A percentile compares a stretch with the other conserved stretches of the same genome.
Conservation (phyloP, 2,329 filamentous ascomycete species). For the Parastagonospora nodorum region DNA sequence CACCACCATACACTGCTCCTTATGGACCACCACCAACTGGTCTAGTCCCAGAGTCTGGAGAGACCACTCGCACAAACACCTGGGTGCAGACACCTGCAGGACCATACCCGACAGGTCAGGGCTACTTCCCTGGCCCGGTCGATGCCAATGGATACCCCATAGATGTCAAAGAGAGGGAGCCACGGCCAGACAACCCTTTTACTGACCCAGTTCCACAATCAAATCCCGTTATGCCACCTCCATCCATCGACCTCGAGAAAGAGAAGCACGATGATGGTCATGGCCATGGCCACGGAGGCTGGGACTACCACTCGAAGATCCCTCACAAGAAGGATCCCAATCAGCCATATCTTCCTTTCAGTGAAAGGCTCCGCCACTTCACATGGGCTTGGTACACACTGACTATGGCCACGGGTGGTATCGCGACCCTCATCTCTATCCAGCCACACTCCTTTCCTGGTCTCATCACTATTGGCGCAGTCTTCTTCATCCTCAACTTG, state of each 20-base stretch:
- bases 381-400: constrained; percentile 56
- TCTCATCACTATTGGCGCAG: constrained; percentile 56
- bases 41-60: constrained; percentile 20
- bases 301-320: constrained; percentile 32
- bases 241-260: constrained; percentile 37
- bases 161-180: constrained; percentile 29
- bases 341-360: constrained; percentile 36
- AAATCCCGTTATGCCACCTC: constrained; percentile 19
- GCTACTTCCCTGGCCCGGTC: constrained; percentile 27
- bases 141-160: constrained; percentile 33
- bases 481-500: constrained; percentile 58
- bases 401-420: constrained; percentile 56
- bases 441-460: constrained; percentile 55
- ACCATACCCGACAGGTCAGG: constrained; percentile 22
- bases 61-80: constrained; percentile 34
- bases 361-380: constrained; percentile 45
- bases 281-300: constrained; percentile 19
- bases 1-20: constrained; percentile 2
- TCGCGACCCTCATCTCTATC: constrained; percentile 51
- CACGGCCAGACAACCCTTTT: constrained; percentile 24
- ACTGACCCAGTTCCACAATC: constrained; percentile 17
- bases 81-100: constrained; percentile 34
- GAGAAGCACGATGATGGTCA: constrained; percentile 28
- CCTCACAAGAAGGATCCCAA: constrained; percentile 41
- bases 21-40: constrained; percentile 10